Evolutionary conservation across 495 filamentous ascomycete genomes (phyloP).

Genomic region (Symbiotaphrina buchneri): DNA sequence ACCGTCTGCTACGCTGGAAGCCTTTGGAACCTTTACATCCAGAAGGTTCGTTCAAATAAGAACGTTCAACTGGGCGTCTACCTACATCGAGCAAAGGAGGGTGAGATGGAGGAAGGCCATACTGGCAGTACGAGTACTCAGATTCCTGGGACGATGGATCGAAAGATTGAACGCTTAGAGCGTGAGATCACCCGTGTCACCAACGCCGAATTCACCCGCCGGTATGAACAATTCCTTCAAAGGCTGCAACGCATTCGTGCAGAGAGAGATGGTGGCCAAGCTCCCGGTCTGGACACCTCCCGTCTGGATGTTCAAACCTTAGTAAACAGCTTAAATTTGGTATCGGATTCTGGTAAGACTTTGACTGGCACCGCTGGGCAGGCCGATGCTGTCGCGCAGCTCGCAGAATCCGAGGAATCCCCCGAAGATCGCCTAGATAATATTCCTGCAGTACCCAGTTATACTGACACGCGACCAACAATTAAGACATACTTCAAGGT

Average conservation of each 20-base stretch:
- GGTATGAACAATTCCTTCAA: neutral
- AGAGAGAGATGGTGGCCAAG: too few species aligned
- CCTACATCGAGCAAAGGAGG: conserved; percentile 34
- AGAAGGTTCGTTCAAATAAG: conserved; percentile 29
- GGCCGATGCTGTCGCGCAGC: too few species aligned
- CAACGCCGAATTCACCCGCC: conserved; percentile 10
- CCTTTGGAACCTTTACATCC: conserved; percentile 39
- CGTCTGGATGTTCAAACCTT: too few species aligned
- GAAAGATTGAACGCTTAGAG: conserved; percentile 24
- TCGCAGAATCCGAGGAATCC: conserved; percentile 4
- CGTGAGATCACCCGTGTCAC: conserved; percentile 18
- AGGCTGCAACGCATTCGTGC: neutral
- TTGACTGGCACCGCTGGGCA: too few species aligned
- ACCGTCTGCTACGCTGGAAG: conserved; percentile 40
- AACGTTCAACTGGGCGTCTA: conserved; percentile 32
- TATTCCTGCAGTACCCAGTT: conserved; percentile 22
- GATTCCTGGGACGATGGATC: conserved; percentile 18
- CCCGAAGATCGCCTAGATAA: conserved; percentile 1
- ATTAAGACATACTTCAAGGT: conserved; percentile 44
- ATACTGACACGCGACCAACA: conserved; percentile 29
- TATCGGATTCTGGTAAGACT: too few species aligned
- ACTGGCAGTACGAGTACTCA: conserved; percentile 7
- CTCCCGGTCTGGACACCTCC: too few species aligned
- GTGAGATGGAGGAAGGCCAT: conserved; percentile 20
- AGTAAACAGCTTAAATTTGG: too few species aligned